phyloP scores from a whole-genome alignment of 2,329 filamentous ascomycete species.

The Beauveria asiatica region DNA sequence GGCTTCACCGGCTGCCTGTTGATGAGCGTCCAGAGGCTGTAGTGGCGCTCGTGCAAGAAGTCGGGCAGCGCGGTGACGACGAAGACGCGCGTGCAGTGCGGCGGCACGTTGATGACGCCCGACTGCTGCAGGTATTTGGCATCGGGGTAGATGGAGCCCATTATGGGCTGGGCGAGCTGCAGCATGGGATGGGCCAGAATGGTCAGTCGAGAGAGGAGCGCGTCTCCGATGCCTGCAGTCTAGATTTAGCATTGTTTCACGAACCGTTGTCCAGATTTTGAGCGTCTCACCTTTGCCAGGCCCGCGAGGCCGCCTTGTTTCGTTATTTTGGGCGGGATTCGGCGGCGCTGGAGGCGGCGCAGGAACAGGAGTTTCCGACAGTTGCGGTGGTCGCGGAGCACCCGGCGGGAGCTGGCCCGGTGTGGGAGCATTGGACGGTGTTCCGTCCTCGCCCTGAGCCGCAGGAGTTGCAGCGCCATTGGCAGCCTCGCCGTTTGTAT shows the following conservation, averaged over 20 bases:
- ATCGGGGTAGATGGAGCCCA: slow-evolving; percentile 57
- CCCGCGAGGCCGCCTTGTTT: slow-evolving; percentile 29
- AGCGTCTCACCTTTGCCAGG: slow-evolving; percentile 33
- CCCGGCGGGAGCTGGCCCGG: slow-evolving; percentile 10
- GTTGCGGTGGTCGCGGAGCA: not conserved
- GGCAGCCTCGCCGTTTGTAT: slow-evolving; percentile 19
- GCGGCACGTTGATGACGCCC: slow-evolving; percentile 60
- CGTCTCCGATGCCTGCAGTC: slow-evolving; percentile 42
- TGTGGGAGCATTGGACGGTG: not conserved
- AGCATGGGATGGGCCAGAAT: slow-evolving; percentile 61
- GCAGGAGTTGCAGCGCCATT: slow-evolving; percentile 1
- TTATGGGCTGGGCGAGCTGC: slow-evolving; percentile 51
- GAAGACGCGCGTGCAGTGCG: slow-evolving; percentile 61
- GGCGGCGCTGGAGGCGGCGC: slow-evolving; percentile 17
- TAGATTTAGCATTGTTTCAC: slow-evolving; percentile 19
- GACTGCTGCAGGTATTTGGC: slow-evolving; percentile 61
- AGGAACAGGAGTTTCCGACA: slow-evolving; percentile 11
- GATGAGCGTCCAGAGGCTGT: slow-evolving; percentile 66
- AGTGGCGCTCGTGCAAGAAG: slow-evolving; percentile 57
- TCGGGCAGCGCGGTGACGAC: slow-evolving; percentile 58
- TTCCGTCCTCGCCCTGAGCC: not conserved
- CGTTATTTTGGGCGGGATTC: slow-evolving; percentile 22
- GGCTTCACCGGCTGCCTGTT: slow-evolving; percentile 56
- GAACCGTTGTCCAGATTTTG: not conserved
- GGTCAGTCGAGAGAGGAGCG: slow-evolving; percentile 58